These are phyloP conservation scores for Suhomyces bokatorum DNA, from an alignment of 1,139 yeast species.

Conservation along the genomic window DNA sequence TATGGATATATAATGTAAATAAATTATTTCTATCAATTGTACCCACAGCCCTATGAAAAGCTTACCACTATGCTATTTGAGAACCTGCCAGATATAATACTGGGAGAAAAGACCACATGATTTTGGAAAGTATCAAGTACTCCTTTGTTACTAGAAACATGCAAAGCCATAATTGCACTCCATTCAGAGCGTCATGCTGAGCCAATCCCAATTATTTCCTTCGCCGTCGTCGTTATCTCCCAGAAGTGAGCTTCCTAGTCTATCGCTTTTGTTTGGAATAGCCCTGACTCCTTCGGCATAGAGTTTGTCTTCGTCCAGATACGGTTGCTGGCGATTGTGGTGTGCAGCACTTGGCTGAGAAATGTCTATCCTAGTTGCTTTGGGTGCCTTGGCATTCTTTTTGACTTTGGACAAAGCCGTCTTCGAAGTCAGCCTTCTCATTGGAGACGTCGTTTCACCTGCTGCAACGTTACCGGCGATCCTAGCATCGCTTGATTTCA, in stretches of 20 bases:
- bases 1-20: too few species aligned
- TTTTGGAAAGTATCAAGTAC: too few species aligned
- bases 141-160: too few species aligned
- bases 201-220: constrained; percentile 29
- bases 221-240: constrained; percentile 10
- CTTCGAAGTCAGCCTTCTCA: not conserved
- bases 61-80: too few species aligned
- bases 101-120: too few species aligned
- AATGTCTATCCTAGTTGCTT: not conserved
- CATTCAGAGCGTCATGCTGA: constrained; percentile 22
- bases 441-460: not conserved
- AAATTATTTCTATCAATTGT: too few species aligned
- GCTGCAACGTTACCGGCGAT: constrained; percentile 8
- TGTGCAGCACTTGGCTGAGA: not conserved
- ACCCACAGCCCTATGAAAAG: too few species aligned
- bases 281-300: constrained; percentile 5
- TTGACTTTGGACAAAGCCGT: not conserved
- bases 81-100: too few species aligned
- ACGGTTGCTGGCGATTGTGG: not conserved
- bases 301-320: constrained; percentile 7
- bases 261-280: constrained; percentile 6
- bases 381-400: not conserved
- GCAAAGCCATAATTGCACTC: too few species aligned
- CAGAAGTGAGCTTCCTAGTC: not conserved
- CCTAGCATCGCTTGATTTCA: constrained; percentile 17